phyloP scores from a whole-genome alignment of 2,329 filamentous ascomycete species.

The Colletotrichum sp. region DNA sequence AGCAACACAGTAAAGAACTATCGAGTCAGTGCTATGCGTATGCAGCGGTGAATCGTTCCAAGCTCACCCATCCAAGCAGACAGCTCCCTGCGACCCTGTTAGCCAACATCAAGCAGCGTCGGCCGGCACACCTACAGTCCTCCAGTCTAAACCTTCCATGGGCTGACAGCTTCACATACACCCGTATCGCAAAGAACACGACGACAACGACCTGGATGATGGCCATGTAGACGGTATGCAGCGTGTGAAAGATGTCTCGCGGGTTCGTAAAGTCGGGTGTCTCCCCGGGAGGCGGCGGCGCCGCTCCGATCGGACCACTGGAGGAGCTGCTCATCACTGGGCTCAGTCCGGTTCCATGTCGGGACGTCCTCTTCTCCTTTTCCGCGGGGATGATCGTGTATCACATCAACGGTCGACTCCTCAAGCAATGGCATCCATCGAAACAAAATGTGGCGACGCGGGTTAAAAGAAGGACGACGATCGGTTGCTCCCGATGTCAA shows the following conservation, averaged over 20 bases:
- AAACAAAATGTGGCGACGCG: background rate
- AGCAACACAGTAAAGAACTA: slow-evolving; percentile 12
- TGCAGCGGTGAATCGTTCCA: background rate
- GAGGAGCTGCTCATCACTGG: slow-evolving; percentile 2
- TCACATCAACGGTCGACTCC: background rate
- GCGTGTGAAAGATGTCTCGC: background rate
- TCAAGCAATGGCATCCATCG: background rate
- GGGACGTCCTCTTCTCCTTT: background rate
- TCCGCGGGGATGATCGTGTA: background rate
- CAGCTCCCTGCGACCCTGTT: slow-evolving; percentile 4
- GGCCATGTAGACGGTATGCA: slow-evolving; percentile 1
- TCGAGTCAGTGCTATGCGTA: background rate
- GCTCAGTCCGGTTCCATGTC: slow-evolving; percentile 1
- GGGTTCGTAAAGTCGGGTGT: slow-evolving; percentile 17
- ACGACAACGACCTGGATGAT: background rate
- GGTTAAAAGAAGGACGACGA: background rate
- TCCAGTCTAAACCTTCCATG: slow-evolving; percentile 12
- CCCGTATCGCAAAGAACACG: slow-evolving; percentile 3
- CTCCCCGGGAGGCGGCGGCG: slow-evolving; percentile 13
- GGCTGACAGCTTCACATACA: slow-evolving; percentile 8
- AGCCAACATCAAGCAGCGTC: background rate
- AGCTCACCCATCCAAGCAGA: slow-evolving; percentile 12
- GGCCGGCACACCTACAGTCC: background rate
- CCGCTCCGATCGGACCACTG: slow-evolving; percentile 7
- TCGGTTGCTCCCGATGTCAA: background rate